These are phyloP conservation scores for Phaeomoniella chlamydospora DNA, from an alignment of 2,329 filamentous ascomycete genomes.

Conservation along the genomic window DNA sequence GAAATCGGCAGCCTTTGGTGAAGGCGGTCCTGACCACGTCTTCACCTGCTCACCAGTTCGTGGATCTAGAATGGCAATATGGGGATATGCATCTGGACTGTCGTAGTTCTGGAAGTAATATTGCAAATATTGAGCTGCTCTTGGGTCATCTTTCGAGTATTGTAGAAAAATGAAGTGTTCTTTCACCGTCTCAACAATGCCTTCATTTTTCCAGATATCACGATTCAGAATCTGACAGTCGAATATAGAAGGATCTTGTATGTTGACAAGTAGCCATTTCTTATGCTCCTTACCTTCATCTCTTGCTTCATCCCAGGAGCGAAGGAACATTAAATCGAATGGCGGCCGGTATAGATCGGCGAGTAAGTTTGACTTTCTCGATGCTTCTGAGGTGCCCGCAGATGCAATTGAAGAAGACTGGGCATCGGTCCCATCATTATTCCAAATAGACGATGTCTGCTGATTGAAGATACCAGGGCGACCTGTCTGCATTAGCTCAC, in stretches of 20 bases:
- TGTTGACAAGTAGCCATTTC: slow-evolving; percentile 93
- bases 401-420: slow-evolving; percentile 41
- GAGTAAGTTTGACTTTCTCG: slow-evolving; percentile 60
- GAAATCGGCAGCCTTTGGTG: slow-evolving; percentile 64
- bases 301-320: slow-evolving; percentile 73
- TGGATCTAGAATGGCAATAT: slow-evolving; percentile 91
- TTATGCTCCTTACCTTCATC: slow-evolving; percentile 72
- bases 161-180: slow-evolving; percentile 96
- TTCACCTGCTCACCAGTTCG: slow-evolving; percentile 96
- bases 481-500: slow-evolving; percentile 10
- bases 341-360: slow-evolving; percentile 88
- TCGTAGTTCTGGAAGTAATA: slow-evolving; percentile 79
- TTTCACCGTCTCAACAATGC: slow-evolving; percentile 63
- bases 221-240: slow-evolving; percentile 88
- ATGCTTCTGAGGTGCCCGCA: slow-evolving; percentile 49
- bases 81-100: slow-evolving; percentile 79
- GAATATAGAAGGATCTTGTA: slow-evolving; percentile 87
- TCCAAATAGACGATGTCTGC: slow-evolving; percentile 43
- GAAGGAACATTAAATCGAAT: slow-evolving; percentile 69
- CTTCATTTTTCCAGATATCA: slow-evolving; percentile 84
- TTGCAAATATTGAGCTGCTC: slow-evolving; percentile 66
- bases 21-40: slow-evolving; percentile 76
- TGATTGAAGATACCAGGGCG: slow-evolving; percentile 59
- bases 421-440: slow-evolving; percentile 30
- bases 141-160: slow-evolving; percentile 72